Evolutionary conservation across 1,139 yeast species (phyloP), one percentile per base, ranked within the genome.

Genomic region (Hanseniaspora gamundiae): DNA sequence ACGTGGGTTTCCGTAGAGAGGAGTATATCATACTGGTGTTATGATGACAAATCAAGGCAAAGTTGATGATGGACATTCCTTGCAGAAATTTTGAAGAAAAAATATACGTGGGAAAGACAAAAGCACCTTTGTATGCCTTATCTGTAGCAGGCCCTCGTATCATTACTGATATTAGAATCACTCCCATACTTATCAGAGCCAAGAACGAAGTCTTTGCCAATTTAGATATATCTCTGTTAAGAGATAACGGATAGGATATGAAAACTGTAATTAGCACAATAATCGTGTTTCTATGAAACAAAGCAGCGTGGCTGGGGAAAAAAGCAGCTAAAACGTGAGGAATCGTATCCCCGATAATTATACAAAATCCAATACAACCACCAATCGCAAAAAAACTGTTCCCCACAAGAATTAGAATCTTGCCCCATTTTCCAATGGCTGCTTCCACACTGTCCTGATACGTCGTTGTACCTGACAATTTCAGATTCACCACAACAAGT

Each of bases 11-110:
- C 50, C 73, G 73, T 56, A 88, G 71, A 0, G 95, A 85, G 56
- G 85, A 86, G 64, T 80, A 88, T 39, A 88, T 88, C 55, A 87
- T 80, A 38, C 88, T 76, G 0, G 96, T 85, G 58, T 88, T 88
- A 60, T 88, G 97, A 57, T 88, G 97, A 58, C 97, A 88, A 3
- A 88, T 97, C 53, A 88, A 73, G 5, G 97, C 94, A 66, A 88
- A 88, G 0, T 95, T 86, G 29, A 88, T 85, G 42, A 88, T 94
- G 17, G 93, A 80, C 21, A 88, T 78, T 1, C 95, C 95, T 60
- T 87, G 95, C 58, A 88, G 85, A 9, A 88, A 66, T 19, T 28
- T 44, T 2, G 42, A 36, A 19, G 42, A 41, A 11, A 44, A 38
- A 10, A 41, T 39, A 16, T 41, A 44, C 42, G 80, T 78, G 16